phyloP scores from a whole-genome alignment of 768 basidiomycete species.

The Macrolepiota dolichaula region DNA sequence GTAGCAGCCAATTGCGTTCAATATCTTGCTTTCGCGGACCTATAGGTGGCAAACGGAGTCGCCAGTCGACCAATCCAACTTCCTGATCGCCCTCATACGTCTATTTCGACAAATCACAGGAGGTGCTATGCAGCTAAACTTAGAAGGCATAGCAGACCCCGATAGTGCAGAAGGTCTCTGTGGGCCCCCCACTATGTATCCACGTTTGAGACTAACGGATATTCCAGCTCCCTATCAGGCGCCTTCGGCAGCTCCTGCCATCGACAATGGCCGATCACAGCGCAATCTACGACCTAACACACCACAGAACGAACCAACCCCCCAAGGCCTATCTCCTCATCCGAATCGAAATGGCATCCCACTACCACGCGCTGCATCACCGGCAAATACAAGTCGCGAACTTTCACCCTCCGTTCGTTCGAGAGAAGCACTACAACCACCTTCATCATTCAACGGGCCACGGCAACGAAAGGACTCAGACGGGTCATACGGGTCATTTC shows the following conservation, averaged over 20 bases:
- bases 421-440: slow-evolving; percentile 21
- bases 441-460: slow-evolving; percentile 21
- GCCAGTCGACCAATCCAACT: slow-evolving; percentile 64
- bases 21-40: slow-evolving; percentile 82
- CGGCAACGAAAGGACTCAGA: slow-evolving; percentile 40
- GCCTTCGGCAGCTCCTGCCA: slow-evolving; percentile 8
- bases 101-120: slow-evolving; percentile 51
- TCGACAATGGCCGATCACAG: slow-evolving; percentile 8
- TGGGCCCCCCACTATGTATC: not conserved
- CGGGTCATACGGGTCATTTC: slow-evolving; percentile 35
- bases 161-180: slow-evolving; percentile 34
- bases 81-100: slow-evolving; percentile 64
- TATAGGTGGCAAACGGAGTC: slow-evolving; percentile 90
- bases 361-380: slow-evolving; percentile 19
- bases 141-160: slow-evolving; percentile 56
- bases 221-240: slow-evolving; percentile 12
- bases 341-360: slow-evolving; percentile 14
- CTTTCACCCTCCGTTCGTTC: slow-evolving; percentile 16
- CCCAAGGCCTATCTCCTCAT: slow-evolving; percentile 14
- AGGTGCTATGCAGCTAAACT: slow-evolving; percentile 42
- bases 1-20: slow-evolving; percentile 60
- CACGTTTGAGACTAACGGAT: not conserved
- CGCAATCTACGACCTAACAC: slow-evolving; percentile 7
- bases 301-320: slow-evolving; percentile 14
- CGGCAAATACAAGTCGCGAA: slow-evolving; percentile 20